A percentile compares a stretch with the other conserved stretches of the same genome.
phyloP scores from a whole-genome alignment of 2,329 filamentous ascomycete species.

The Zalaria sp. region DNA sequence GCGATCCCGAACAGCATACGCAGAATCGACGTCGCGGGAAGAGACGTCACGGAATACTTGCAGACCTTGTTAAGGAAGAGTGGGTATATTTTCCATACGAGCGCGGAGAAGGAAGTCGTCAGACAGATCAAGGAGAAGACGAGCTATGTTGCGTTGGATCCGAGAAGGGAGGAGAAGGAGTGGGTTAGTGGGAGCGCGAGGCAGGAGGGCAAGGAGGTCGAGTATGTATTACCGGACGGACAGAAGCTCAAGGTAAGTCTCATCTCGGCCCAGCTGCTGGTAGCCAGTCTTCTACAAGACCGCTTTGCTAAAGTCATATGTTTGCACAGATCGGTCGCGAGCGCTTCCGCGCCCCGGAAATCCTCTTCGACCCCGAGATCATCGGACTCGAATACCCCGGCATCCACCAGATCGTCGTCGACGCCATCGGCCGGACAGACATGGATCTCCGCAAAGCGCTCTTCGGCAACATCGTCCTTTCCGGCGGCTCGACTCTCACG shows the following conservation, averaged over 20 bases:
- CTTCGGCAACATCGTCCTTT: conserved; percentile 94
- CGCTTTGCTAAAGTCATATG: background rate
- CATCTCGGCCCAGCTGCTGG: background rate
- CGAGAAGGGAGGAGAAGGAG: conserved; percentile 90
- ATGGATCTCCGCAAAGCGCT: conserved; percentile 88
- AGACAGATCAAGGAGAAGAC: conserved; percentile 91
- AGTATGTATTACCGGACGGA: conserved; percentile 85
- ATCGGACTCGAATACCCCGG: conserved; percentile 95
- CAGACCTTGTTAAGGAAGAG: conserved; percentile 83
- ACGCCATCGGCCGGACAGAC: conserved; percentile 88
- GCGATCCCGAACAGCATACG: conserved; percentile 92
- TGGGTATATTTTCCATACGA: conserved; percentile 91
- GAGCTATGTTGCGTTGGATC: conserved; percentile 81
- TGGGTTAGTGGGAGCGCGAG: conserved; percentile 64
- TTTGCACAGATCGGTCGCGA: conserved; percentile 64
- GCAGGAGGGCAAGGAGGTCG: conserved; percentile 59
- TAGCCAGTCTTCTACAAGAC: background rate
- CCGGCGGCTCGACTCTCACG: conserved; percentile 87
- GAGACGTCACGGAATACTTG: conserved; percentile 92
- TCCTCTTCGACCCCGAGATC: conserved; percentile 93
- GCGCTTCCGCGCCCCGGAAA: conserved; percentile 89
- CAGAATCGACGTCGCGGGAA: conserved; percentile 86
- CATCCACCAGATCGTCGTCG: conserved; percentile 94
- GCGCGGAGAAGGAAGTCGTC: conserved; percentile 98
- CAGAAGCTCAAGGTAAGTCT: conserved; percentile 68